Evolutionary conservation across 1,284 basidiomycete species (phyloP).

Genomic region (Ustilago xerochloae): DNA sequence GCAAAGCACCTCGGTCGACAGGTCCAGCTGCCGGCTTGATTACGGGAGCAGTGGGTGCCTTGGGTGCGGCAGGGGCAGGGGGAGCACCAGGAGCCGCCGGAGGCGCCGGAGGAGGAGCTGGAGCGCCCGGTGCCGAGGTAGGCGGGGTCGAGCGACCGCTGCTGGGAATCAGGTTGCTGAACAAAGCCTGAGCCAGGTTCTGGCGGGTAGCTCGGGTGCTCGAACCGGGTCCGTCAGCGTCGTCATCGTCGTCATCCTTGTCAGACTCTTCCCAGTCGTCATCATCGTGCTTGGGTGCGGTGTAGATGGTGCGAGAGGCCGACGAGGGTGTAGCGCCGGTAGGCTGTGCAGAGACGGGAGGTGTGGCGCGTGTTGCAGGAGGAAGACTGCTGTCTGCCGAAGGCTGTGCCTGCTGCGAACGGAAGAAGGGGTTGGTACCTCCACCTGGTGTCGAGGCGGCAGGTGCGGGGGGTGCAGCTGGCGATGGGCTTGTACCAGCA

Average conservation of each 20-base stretch:
- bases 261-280: constrained; percentile 66
- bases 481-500: constrained; percentile 21
- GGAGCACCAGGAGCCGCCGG: constrained; percentile 67
- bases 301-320: constrained; percentile 41
- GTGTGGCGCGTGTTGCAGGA: constrained; percentile 39
- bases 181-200: constrained; percentile 65
- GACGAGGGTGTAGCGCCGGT: constrained; percentile 28
- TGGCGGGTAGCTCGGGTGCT: constrained; percentile 64
- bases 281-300: constrained; percentile 61
- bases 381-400: constrained; percentile 37
- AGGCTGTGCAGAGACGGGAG: constrained; percentile 49
- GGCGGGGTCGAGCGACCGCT: constrained; percentile 54
- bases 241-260: constrained; percentile 64
- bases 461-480: constrained; percentile 23
- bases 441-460: constrained; percentile 24
- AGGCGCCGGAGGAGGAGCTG: constrained; percentile 46
- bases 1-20: constrained; percentile 77
- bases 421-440: constrained; percentile 64
- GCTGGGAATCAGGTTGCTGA: constrained; percentile 63
- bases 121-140: constrained; percentile 36
- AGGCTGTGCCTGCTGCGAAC: constrained; percentile 26
- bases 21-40: constrained; percentile 66
- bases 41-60: constrained; percentile 65
- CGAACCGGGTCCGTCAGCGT: constrained; percentile 60
- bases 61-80: constrained; percentile 39